Conservation (phyloP, 306 rosid genomes). For the Abrus precatorius region DNA sequence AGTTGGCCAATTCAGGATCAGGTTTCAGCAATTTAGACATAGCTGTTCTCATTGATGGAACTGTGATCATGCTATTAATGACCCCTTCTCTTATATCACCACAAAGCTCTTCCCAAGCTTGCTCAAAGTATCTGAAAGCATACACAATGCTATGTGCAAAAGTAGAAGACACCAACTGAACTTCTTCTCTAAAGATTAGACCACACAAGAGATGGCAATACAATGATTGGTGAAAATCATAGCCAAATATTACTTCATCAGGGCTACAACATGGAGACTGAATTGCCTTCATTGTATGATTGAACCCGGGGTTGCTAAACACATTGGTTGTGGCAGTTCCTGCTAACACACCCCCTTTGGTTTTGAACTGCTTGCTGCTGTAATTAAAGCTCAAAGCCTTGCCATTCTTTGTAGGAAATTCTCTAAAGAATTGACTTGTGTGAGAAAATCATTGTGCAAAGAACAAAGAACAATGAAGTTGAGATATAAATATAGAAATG, state of each 20-base stretch:
- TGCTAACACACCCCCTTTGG: slow-evolving; percentile 76
- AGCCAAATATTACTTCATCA: slow-evolving; percentile 81
- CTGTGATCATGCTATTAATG: slow-evolving; percentile 62
- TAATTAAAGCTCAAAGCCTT: slow-evolving; percentile 82
- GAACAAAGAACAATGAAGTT: not conserved
- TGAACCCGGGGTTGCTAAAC: slow-evolving; percentile 58
- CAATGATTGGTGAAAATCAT: slow-evolving; percentile 85
- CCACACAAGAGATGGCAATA: slow-evolving; percentile 97
- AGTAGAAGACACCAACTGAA: slow-evolving; percentile 68
- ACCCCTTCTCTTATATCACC: slow-evolving; percentile 71
- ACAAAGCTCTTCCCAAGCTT: slow-evolving; percentile 81
- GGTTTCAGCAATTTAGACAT: slow-evolving; percentile 80
- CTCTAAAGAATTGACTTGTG: slow-evolving; percentile 52
- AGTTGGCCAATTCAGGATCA: slow-evolving; percentile 78
- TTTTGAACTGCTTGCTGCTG: slow-evolving; percentile 80
- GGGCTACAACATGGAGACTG: slow-evolving; percentile 81
- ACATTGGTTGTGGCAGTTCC: slow-evolving; percentile 93
- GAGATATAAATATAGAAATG: not conserved
- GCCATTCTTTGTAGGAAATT: slow-evolving; percentile 76
- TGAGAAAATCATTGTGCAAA: not conserved
- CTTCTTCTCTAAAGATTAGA: slow-evolving; percentile 67
- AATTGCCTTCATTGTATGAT: slow-evolving; percentile 58
- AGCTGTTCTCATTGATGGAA: slow-evolving; percentile 62
- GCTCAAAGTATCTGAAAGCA: slow-evolving; percentile 83
- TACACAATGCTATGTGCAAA: slow-evolving; percentile 88